Evolutionary conservation across 495 filamentous ascomycete species (phyloP).

Genomic region (Penicillium psychrofluorescens): DNA sequence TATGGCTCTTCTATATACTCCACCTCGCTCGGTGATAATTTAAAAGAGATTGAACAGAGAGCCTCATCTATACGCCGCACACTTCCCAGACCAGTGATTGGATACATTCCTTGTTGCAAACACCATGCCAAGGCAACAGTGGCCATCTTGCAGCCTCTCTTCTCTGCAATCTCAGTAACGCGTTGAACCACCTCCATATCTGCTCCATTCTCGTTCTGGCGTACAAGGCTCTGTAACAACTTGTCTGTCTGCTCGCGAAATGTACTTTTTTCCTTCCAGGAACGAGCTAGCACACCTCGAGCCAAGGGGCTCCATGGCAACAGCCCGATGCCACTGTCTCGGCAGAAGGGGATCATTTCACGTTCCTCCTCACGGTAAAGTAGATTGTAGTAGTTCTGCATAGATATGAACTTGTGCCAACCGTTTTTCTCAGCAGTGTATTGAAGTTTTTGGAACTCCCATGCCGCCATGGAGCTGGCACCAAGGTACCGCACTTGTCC

Average conservation of each 20-base stretch:
- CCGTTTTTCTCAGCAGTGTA: slow-evolving; percentile 47
- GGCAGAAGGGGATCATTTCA: slow-evolving; percentile 62
- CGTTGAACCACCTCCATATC: slow-evolving; percentile 54
- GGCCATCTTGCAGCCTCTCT: slow-evolving; percentile 55
- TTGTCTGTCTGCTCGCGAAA: slow-evolving; percentile 42
- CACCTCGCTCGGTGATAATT: too few relatives aligned
- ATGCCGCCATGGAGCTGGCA: slow-evolving; percentile 45
- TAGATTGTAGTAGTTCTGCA: slow-evolving; percentile 57
- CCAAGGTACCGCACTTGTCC: slow-evolving; percentile 49
- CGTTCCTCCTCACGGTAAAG: slow-evolving; percentile 54
- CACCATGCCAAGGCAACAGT: slow-evolving; percentile 65
- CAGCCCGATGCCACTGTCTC: slow-evolving; percentile 63
- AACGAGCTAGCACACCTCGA: slow-evolving; percentile 47
- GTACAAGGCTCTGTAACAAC: slow-evolving; percentile 36
- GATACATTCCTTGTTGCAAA: slow-evolving; percentile 40
- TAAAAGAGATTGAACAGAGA: too few relatives aligned
- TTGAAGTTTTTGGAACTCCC: slow-evolving; percentile 51
- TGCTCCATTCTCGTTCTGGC: slow-evolving; percentile 35
- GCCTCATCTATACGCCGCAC: slow-evolving; percentile 56
- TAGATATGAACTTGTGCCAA: slow-evolving; percentile 53
- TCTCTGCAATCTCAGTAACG: slow-evolving; percentile 62
- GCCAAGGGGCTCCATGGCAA: slow-evolving; percentile 62
- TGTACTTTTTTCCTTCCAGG: slow-evolving; percentile 33
- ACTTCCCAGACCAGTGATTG: slow-evolving; percentile 60
- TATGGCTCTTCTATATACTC: too few relatives aligned